Percentiles rank a stretch among this genome's conserved stretches.
Evolutionary conservation across 1,284 basidiomycete genomes (phyloP).

Genomic region (Polyporus tsugae): DNA sequence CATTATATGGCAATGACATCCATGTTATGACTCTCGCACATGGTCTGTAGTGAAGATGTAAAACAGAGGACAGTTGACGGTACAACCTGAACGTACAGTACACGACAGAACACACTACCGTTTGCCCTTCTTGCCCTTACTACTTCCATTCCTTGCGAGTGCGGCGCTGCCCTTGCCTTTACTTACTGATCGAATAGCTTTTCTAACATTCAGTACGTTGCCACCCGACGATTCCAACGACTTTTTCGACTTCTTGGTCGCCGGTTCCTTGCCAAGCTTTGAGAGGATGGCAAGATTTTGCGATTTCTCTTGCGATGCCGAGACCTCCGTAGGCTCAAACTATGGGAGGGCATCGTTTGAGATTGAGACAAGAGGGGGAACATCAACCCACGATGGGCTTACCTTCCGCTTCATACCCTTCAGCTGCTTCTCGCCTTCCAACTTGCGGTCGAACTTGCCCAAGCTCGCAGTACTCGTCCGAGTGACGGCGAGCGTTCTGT

Average conservation of each 20-base stretch:
- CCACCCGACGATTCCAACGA: slow-evolving; percentile 56
- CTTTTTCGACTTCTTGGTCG: slow-evolving; percentile 56
- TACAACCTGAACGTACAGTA: neutral
- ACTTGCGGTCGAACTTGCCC: slow-evolving; percentile 90
- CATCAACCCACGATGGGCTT: slow-evolving; percentile 27
- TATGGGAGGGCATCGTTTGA: slow-evolving; percentile 41
- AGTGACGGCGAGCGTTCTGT: slow-evolving; percentile 81
- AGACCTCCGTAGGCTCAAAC: slow-evolving; percentile 84
- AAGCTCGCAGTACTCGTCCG: slow-evolving; percentile 91
- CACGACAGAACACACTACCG: slow-evolving; percentile 16
- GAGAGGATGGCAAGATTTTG: slow-evolving; percentile 79
- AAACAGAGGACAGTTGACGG: neutral
- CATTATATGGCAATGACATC: slow-evolving; percentile 32
- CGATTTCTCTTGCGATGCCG: slow-evolving; percentile 74
- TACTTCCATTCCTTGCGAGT: slow-evolving; percentile 46
- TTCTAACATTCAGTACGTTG: slow-evolving; percentile 81
- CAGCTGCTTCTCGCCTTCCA: slow-evolving; percentile 91
- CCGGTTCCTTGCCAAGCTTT: slow-evolving; percentile 73
- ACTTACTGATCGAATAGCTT: slow-evolving; percentile 84
- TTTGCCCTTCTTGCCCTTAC: slow-evolving; percentile 38
- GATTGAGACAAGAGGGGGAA: no score
- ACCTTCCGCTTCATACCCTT: slow-evolving; percentile 95
- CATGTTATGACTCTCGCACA: slow-evolving; percentile 10
- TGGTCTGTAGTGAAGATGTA: neutral
- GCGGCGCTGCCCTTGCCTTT: slow-evolving; percentile 72